Base-by-base conservation (phyloP, 495 filamentous ascomycete species). In the Trichoderma gamsii region DNA sequence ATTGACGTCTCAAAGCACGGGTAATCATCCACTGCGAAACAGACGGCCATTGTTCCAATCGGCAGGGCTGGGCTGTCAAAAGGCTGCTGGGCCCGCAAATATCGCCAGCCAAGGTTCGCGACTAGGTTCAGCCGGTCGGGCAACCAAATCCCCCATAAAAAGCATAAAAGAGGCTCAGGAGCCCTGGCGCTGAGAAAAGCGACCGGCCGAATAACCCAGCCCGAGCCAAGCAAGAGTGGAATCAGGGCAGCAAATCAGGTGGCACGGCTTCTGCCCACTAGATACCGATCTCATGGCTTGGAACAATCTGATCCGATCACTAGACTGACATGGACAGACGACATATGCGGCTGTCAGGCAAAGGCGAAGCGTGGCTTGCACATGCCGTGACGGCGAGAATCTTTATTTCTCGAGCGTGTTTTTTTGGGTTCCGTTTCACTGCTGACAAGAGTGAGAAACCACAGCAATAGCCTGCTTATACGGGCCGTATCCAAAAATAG, bases 401-500 rank as follows among this genome's bases (percentile, higher is more conserved):
- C 35, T 38, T 38, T 38, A 38, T 38, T 38, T 38, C 8, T 6
- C 8, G 35, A 38, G 5, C 35, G 35, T 49, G 44, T 1, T 49
- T 49, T 49, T 49, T 15, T 49, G 44, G 13, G 9, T 49, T 15
- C 13, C 44, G 3, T 49, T 4, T 38, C 7, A 5, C 44, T 49
- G 44, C 44, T 49, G 44, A 49, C 44, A 16, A 15, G 18, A 16
- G 44, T 15, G 44, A 38, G 35, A 38, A 38, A 6, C 7, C 35
- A 38, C 35, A 9, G 35, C 35, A 46, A 15, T 16, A 46, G 13
- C 43, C 18, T 18, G 13, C 43, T 46, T 18, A 46, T 16, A 46
- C 43, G 43, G 49, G 49, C 49, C 49, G 49, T 52, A n/a, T 52
- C 49, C 49, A 52, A 52, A 52, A 52, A 52, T 52, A 52, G 49